These are phyloP conservation scores for Papiliotrema fonsecae DNA, from an alignment of 1,284 basidiomycete species.

Conservation along the genomic window DNA sequence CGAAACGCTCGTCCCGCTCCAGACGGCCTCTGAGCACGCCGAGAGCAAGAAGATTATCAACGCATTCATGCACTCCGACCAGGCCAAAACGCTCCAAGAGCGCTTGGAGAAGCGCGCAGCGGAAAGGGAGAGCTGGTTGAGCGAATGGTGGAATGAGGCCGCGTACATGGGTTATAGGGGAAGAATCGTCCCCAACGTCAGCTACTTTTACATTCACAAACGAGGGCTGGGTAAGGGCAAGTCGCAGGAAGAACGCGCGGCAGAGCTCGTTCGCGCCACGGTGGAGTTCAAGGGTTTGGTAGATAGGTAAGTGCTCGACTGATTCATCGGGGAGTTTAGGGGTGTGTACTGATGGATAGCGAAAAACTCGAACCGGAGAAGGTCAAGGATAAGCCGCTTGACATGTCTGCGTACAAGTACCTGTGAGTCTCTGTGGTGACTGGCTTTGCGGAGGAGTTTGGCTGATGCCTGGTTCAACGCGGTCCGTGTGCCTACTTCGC, in stretches of 20 bases:
- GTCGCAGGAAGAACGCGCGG: conserved; percentile 64
- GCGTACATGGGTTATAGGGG: conserved; percentile 61
- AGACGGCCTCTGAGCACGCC: conserved; percentile 60
- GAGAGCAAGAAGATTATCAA: conserved; percentile 60
- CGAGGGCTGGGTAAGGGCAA: conserved; percentile 58
- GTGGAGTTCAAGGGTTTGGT: conserved; percentile 75
- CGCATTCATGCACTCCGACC: conserved; percentile 65
- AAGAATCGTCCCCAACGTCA: conserved; percentile 87
- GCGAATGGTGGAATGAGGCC: conserved; percentile 95
- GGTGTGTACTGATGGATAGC: conserved; percentile 46
- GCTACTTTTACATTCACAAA: conserved; percentile 90
- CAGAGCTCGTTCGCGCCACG: conserved; percentile 74
- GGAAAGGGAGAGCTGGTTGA: conserved; percentile 72
- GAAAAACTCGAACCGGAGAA: conserved; percentile 85
- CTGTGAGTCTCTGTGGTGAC: conserved; percentile 61
- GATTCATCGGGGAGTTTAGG: neutral
- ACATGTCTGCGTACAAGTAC: conserved; percentile 94
- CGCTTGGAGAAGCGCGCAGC: conserved; percentile 69
- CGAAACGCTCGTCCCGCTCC: conserved; percentile 70
- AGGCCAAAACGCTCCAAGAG: conserved; percentile 70
- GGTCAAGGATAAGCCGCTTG: conserved; percentile 73
- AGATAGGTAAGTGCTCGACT: conserved; percentile 60
- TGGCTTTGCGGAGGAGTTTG: neutral
- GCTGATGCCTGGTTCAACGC: conserved; percentile 69
- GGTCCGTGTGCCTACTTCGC: conserved; percentile 75